A percentile compares a stretch with the other conserved stretches of the same genome.
phyloP scores from a whole-genome alignment of 192 early-diverging fungal species.

The Dissophora globulifera region DNA sequence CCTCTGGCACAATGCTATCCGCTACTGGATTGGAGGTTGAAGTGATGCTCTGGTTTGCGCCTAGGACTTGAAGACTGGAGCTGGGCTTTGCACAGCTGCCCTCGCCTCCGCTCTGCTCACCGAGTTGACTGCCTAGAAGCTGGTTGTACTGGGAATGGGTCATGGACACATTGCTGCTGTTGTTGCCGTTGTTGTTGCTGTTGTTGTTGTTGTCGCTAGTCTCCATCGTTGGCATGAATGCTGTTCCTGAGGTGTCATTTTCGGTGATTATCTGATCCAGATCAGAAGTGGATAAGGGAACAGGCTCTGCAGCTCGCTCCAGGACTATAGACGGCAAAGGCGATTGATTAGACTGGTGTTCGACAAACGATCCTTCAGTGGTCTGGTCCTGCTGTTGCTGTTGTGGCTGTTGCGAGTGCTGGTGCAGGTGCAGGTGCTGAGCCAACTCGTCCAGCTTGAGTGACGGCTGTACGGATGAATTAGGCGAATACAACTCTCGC shows the following conservation, averaged over 20 bases:
- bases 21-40: conserved; percentile 1
- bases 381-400: neutral
- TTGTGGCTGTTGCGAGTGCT: too few species aligned
- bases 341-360: conserved; percentile 6
- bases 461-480: neutral
- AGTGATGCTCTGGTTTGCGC: conserved; percentile 14
- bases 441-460: too few species aligned
- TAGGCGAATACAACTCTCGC: neutral
- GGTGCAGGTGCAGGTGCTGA: too few species aligned
- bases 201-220: neutral
- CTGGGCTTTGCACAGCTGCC: neutral
- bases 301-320: neutral
- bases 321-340: conserved; percentile 9
- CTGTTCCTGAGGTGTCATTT: too few species aligned
- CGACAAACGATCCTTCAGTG: neutral
- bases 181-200: neutral
- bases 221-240: too few species aligned
- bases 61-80: conserved; percentile 20
- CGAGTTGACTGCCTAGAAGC: neutral
- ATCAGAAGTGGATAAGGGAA: neutral
- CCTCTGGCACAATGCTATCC: conserved; percentile 15
- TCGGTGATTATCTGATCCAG: neutral
- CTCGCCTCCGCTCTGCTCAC: conserved; percentile 8
- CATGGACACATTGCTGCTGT: too few species aligned
- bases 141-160: too few species aligned